Conservation (phyloP, 208 protist genomes). For the Acanthamoeba sp. region DNA sequence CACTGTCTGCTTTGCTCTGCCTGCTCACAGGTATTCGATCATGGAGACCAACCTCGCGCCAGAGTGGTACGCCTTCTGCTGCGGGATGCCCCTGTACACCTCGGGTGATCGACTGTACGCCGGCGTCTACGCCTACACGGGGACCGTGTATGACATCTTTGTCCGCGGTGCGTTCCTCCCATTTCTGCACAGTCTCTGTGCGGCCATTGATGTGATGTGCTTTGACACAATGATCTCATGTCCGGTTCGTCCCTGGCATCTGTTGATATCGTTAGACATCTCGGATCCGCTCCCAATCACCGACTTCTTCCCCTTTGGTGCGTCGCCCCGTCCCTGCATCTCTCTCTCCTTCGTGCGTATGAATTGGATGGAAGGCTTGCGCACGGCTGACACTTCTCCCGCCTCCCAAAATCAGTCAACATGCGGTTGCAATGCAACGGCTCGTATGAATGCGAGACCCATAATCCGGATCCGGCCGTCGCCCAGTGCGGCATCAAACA, state of each 20-base stretch:
- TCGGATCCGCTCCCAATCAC: background rate
- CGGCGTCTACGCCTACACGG: constrained; percentile 21
- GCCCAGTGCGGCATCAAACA: background rate
- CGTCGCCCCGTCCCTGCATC: background rate
- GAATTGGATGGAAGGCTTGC: no score
- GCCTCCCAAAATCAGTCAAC: background rate
- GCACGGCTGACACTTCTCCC: no score
- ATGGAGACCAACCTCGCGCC: background rate
- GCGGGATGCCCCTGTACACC: background rate
- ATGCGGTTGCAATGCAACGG: background rate
- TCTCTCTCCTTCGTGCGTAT: no score
- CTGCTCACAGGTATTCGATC: background rate
- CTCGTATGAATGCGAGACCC: background rate
- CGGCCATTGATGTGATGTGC: no score
- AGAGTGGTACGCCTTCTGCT: constrained; percentile 44
- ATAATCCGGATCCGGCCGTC: background rate
- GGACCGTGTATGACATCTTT: background rate
- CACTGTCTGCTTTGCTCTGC: no score
- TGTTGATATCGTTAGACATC: background rate
- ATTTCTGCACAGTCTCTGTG: background rate
- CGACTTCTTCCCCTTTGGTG: background rate
- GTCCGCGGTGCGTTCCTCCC: background rate
- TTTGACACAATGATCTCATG: no score
- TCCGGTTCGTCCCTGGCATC: background rate
- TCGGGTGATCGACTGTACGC: background rate